Base-by-base conservation (phyloP, 2,329 filamentous ascomycete genomes). In the Diaporthe australafricana region DNA sequence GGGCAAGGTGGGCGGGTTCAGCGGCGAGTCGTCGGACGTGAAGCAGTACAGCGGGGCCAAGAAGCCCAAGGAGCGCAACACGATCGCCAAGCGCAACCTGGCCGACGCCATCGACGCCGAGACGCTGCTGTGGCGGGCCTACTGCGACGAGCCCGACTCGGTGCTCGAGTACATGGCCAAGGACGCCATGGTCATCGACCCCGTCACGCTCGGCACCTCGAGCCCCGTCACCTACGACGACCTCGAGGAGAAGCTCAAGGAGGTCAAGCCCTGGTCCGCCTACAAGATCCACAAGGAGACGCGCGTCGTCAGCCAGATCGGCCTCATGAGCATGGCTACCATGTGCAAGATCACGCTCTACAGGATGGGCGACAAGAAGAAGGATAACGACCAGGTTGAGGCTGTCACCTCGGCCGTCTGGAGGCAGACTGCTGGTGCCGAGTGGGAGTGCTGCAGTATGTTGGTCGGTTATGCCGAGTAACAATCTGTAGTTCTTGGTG, bases 61-160 rank as follows among this genome's bases (percentile, higher is more conserved):
- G 66, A 77, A 77, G 72, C 75, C 75, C 73, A 78, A 78, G 73
- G 69, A 75, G 52, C 79, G 79, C 75, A 76, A 80, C 79, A 83
- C 81, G 70, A 83, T 83, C 77, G 77, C 77, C 53, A 80, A 80
- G 77, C 81, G 81, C 75, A 83, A 83, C 80, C 77, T 80, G 75
- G 77, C 77, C 14, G 77, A 80, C 63, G 81, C 80, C 25, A 76
- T 78, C 50, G 81, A 82, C 75, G 79, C 81, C 75, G 81, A 83
- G 77, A 81, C 80, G 8, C 77, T 82, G 6, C 77, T 83, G 57
- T 83, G 81, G 81, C 80, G 81, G 50, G 79, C 81, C 27, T 76
- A 83, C 35, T 80, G 78, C 78, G 80, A 83, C 77, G 78, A 79
- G 63, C 81, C 81, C 55, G 78, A 79, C 48, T 72, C 77, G 8